Evolutionary conservation across 306 rosid species (phyloP), one percentile per base, ranked within the genome.

Genomic region (Quillaja saponaria): DNA sequence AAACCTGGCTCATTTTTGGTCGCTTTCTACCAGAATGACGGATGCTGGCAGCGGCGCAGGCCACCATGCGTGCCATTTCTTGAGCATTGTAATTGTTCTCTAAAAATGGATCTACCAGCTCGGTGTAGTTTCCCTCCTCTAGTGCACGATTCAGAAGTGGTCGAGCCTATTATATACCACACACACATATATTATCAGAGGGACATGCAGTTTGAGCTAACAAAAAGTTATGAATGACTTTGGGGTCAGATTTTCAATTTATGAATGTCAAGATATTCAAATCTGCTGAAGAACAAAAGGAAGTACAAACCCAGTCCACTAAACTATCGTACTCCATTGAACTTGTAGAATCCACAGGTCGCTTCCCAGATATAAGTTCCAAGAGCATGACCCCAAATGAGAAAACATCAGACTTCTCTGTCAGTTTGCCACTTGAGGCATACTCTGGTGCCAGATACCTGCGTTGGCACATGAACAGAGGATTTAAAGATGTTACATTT

Each of bases 401-500:
- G 76, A 86, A 91, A 59, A 91, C 96, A 20, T 91, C 98, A 2
- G 98, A 91, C 21, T 91, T 91, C 34, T 88, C 98, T 0, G 98
- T 71, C 71, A 91, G 33, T 58, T 88, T 91, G 60, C 98, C 98
- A 61, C 98, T 91, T 38, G 98, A 77, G 28, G 98, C 98, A 55
- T 91, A 91, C 74, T 91, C 96, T 6, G 96, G 98, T 25, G 98
- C 98, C 71, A 91, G 72, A 70, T 91, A 91, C 74, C 98, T 91
- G 77, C 64, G 19, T 79, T 49, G 49, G 12, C 59, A 55, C 13
- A 44, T 20, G 45, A 39, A 63, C 5, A 52, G 19, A 63, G 19
- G 41, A 8, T 40, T 58, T 33, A 15, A 31, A 53, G 11, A 1
- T 1, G 19, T 39, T 39, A 16, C 0, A 21, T 68, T n/a, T 12